Evolutionary conservation across 345 rosid genomes (phyloP).

Genomic region (Moricandia arvensis): DNA sequence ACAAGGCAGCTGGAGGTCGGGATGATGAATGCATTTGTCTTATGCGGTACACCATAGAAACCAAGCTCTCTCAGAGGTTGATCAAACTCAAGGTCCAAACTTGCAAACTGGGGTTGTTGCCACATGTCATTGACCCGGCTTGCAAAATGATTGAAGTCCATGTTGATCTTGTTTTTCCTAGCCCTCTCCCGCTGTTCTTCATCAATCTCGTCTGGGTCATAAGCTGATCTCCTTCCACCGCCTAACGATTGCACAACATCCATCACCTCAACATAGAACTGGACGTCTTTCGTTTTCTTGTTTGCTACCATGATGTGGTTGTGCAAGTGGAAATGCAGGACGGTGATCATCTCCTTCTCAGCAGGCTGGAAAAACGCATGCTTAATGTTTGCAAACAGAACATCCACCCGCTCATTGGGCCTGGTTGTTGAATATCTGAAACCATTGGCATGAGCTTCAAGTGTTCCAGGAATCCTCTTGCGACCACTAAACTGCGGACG

Average conservation of each 20-base stretch:
- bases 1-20: conserved; percentile 92
- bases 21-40: conserved; percentile 77
- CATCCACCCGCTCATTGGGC: conserved; percentile 79
- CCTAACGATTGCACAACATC: conserved; percentile 87
- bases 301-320: conserved; percentile 97
- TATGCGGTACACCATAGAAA: conserved; percentile 90
- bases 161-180: conserved; percentile 82
- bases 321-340: conserved; percentile 84
- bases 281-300: conserved; percentile 92
- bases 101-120: conserved; percentile 78
- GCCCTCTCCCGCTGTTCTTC: conserved; percentile 92
- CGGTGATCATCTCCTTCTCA: conserved; percentile 88
- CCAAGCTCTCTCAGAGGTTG: conserved; percentile 93
- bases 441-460: conserved; percentile 87
- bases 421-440: conserved; percentile 78
- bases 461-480: conserved; percentile 80
- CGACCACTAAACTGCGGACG: conserved; percentile 89
- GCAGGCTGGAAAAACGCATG: conserved; percentile 97
- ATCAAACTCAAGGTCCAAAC: conserved; percentile 91
- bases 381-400: conserved; percentile 80
- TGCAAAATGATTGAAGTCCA: conserved; percentile 82
- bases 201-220: conserved; percentile 96
- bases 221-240: conserved; percentile 88
- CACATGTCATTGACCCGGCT: conserved; percentile 82
- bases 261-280: conserved; percentile 89